Evolutionary conservation across 148 eudicot species (phyloP), one percentile per base, ranked within the genome.

Genomic region (Hydrangea macrophylla): DNA sequence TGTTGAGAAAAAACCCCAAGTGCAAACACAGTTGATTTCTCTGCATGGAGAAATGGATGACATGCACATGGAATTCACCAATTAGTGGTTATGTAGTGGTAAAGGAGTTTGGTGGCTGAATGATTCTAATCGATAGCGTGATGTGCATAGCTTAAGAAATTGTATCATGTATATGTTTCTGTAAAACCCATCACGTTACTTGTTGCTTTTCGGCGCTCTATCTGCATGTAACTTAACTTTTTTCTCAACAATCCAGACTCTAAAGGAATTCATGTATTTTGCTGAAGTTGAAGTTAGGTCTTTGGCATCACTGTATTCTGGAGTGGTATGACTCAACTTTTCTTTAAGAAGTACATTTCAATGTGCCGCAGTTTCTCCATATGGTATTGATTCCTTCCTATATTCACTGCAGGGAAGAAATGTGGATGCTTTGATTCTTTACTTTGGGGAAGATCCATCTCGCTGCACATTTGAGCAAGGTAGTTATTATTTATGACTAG

Each of bases 391-490:
- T 23, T 31, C 26, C 63, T 17, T 0, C n/a, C 27, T 55, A 8
- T 24, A 20, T 57, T 56, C 18, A 12, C 22, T 64, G 48, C 70
- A 72, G 75, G 75, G 75, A 37, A 72, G 70, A 72, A 72, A 64
- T 64, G 75, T 64, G 7, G 75, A 72, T 72, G 63, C 75, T 9
- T 64, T 72, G 70, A 66, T 72, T 57, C 64, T 72, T 48, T 72
- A 72, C 64, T 64, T 72, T 44, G 75, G 75, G 6, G 75, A 72
- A 64, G 75, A 72, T 56, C 75, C 75, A 9, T 58, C 64, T 64
- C 75, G 75, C 64, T 72, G 75, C 75, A 72, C 75, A 28, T 72
- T 64, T 64, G 75, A 72, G 27, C 75, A 72, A 72, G 75, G 75
- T 72, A 45, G 56, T 28, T 64, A 36, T 30, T 26, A 13, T 2